Percentiles rank a stretch among this genome's conserved stretches.
Conservation (phyloP, 108 stramenopile species). For the Skeletonema potamos region DNA sequence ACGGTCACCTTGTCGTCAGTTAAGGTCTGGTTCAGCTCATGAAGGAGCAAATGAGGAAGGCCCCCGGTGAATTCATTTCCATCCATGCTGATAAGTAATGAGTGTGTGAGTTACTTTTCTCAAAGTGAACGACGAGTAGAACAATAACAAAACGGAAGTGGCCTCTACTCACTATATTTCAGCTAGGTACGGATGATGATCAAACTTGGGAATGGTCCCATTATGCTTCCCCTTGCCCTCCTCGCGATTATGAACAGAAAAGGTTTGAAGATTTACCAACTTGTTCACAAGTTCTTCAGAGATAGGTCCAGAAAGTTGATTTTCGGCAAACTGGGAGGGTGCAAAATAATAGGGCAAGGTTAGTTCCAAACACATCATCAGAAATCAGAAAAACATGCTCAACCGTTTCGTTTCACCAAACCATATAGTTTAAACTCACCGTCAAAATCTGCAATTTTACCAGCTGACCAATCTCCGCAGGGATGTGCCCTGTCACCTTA, state of each 20-base stretch:
- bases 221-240: slow-evolving; percentile 24
- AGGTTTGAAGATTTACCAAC: slow-evolving; percentile 36
- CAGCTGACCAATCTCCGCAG: slow-evolving; percentile 41
- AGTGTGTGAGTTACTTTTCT: not conserved
- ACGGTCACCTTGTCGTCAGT: slow-evolving; percentile 39
- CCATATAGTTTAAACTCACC: slow-evolving; percentile 9
- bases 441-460: slow-evolving; percentile 54
- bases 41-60: slow-evolving; percentile 48
- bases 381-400: not conserved
- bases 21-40: slow-evolving; percentile 22
- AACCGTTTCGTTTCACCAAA: not conserved
- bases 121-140: not conserved
- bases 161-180: slow-evolving; percentile 36
- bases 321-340: slow-evolving; percentile 48
- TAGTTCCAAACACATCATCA: not conserved
- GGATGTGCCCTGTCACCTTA: slow-evolving; percentile 50
- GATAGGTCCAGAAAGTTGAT: slow-evolving; percentile 56
- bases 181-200: slow-evolving; percentile 37
- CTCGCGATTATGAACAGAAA: slow-evolving; percentile 46
- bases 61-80: slow-evolving; percentile 53
- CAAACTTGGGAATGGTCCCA: slow-evolving; percentile 36
- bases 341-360: not conserved
- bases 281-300: slow-evolving; percentile 28
- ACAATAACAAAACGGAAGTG: not conserved
- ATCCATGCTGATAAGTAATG: slow-evolving; percentile 19